A percentile compares a stretch with the other conserved stretches of the same genome.
These are phyloP conservation scores for Phytomonas sp. DNA, from an alignment of 208 protist genomes.

Conservation along the genomic window DNA sequence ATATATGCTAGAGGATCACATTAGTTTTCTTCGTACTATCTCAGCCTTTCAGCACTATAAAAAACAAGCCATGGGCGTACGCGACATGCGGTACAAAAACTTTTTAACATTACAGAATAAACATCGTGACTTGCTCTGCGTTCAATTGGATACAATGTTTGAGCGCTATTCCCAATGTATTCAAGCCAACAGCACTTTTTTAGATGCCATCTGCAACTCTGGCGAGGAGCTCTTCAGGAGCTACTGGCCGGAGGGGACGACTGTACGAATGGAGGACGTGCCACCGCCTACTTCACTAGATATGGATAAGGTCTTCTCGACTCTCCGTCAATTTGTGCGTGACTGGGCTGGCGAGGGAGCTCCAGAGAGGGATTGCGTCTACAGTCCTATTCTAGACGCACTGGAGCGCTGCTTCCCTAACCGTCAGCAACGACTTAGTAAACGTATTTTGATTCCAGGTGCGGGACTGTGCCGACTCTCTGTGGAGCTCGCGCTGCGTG, in stretches of 20 bases:
- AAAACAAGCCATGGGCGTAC: slow-evolving; percentile 50
- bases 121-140: slow-evolving; percentile 57
- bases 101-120: slow-evolving; percentile 75
- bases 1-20: slow-evolving; percentile 81
- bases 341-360: slow-evolving; percentile 92
- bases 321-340: slow-evolving; percentile 93
- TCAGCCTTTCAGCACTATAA: slow-evolving; percentile 71
- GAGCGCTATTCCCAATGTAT: slow-evolving; percentile 70
- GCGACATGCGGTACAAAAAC: slow-evolving; percentile 68
- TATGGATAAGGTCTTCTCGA: slow-evolving; percentile 94
- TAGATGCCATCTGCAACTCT: slow-evolving; percentile 76
- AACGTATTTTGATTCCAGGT: slow-evolving; percentile 84
- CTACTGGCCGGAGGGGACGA: slow-evolving; percentile 86
- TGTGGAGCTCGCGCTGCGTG: slow-evolving; percentile 89
- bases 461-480: slow-evolving; percentile 91
- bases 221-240: slow-evolving; percentile 78
- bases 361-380: slow-evolving; percentile 86
- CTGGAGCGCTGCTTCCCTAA: slow-evolving; percentile 73
- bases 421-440: slow-evolving; percentile 22
- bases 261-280: slow-evolving; percentile 51
- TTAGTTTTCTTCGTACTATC: slow-evolving; percentile 83
- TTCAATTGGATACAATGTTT: slow-evolving; percentile 76
- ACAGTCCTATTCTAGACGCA: slow-evolving; percentile 82
- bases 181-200: slow-evolving; percentile 70
- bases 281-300: slow-evolving; percentile 78